A percentile compares a stretch with the other conserved stretches of the same genome.
These are phyloP conservation scores for Sambucus nigra DNA, from an alignment of 129 eudicot genomes.

Conservation along the genomic window DNA sequence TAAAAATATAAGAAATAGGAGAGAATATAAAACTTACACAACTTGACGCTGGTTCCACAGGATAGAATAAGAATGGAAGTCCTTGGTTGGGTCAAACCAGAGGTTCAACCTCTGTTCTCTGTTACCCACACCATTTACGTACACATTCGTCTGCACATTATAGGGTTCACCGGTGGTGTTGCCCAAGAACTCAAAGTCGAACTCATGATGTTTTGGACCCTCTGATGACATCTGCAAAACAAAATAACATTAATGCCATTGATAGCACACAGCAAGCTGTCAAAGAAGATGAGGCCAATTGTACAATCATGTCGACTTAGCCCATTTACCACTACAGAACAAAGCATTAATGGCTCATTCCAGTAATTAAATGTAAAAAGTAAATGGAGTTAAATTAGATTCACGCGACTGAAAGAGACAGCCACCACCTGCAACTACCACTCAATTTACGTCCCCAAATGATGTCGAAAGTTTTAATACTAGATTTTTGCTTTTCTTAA, in stretches of 20 bases:
- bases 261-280: not conserved
- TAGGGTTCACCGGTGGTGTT: slow-evolving; percentile 90
- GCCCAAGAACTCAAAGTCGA: slow-evolving; percentile 90
- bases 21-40: slow-evolving; percentile 47
- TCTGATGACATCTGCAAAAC: slow-evolving; percentile 89
- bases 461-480: too few relatives aligned
- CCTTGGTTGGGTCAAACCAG: slow-evolving; percentile 94
- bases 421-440: too few relatives aligned
- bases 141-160: slow-evolving; percentile 80
- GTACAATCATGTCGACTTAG: not conserved
- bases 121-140: slow-evolving; percentile 89
- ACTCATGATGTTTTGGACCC: slow-evolving; percentile 79
- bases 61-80: slow-evolving; percentile 70
- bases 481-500: too few relatives aligned
- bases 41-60: slow-evolving; percentile 91
- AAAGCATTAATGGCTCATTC: too few relatives aligned
- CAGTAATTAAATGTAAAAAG: too few relatives aligned
- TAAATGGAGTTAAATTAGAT: not conserved
- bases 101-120: slow-evolving; percentile 84
- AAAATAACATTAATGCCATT: not conserved
- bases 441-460: too few relatives aligned
- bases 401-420: not conserved
- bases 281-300: not conserved
- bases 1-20: not conserved
- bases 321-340: too few relatives aligned